Evolutionary conservation across 768 basidiomycete genomes (phyloP).

Genomic region (Coprinopsis sp.): DNA sequence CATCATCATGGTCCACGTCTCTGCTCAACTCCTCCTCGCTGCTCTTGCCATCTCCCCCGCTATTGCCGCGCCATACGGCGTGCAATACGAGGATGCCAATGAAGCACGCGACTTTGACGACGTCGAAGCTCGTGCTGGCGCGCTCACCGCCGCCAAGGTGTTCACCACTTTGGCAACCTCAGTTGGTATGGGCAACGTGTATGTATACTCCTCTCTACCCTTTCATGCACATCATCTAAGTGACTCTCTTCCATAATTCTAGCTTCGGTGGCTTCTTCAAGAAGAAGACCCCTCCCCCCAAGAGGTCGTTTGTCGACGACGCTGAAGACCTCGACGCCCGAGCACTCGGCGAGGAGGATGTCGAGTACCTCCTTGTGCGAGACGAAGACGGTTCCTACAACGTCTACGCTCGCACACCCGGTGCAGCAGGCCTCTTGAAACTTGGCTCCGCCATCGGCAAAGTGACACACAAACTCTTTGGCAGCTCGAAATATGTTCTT

Average conservation of each 20-base stretch:
- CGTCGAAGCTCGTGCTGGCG: not conserved
- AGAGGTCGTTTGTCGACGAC: not conserved
- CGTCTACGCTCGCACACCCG: not conserved
- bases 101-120: not conserved
- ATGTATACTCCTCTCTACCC: not conserved
- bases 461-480: not conserved
- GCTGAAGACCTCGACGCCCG: not conserved
- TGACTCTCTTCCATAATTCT: not conserved
- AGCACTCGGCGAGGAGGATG: not conserved
- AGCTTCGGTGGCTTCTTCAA: not conserved
- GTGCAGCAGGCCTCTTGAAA: not conserved
- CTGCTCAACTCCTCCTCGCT: not conserved
- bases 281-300: not conserved
- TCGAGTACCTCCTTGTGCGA: not conserved
- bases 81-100: not conserved
- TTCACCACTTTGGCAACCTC: not conserved
- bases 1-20: not conserved
- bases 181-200: not conserved
- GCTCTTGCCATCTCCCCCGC: not conserved
- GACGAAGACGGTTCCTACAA: not conserved
- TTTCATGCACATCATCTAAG: not conserved
- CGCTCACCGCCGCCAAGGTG: not conserved
- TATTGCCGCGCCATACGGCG: not conserved
- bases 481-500: not conserved
- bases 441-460: not conserved